Conservation (phyloP, 2,329 filamentous ascomycete species). For the Dichotomopilus funicola region DNA sequence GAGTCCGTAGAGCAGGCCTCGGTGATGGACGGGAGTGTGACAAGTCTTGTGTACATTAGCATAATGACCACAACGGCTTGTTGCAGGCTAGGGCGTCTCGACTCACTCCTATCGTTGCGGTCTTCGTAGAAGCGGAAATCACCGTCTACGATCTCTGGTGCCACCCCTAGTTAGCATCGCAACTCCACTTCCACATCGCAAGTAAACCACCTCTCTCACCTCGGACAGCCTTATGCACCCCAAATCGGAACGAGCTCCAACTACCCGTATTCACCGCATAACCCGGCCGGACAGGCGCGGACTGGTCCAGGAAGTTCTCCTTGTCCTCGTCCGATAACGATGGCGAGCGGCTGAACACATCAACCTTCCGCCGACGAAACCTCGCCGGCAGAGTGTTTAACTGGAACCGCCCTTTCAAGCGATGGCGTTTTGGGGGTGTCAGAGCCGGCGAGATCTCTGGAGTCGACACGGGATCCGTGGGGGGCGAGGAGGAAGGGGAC, state of each 20-base stretch:
- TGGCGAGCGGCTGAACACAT: not conserved
- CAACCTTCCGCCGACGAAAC: not conserved
- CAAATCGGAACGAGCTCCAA: conserved; percentile 10
- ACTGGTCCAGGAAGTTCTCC: not conserved
- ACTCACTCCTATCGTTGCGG: not conserved
- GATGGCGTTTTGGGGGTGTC: not conserved
- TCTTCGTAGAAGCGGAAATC: conserved; percentile 4
- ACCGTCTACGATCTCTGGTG: not conserved
- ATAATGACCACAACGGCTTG: not conserved
- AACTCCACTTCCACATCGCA: not conserved
- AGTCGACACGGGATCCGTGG: not conserved
- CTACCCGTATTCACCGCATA: not conserved
- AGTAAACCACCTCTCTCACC: not conserved
- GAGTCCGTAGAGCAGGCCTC: conserved; percentile 2
- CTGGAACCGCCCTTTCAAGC: not conserved
- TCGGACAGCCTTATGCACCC: conserved; percentile 5
- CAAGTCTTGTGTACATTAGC: not conserved
- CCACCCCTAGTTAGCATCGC: not conserved
- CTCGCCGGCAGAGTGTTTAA: conserved; percentile 3
- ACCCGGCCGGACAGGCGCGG: not conserved
- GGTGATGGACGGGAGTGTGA: not conserved
- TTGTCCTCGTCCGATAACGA: conserved; percentile 1
- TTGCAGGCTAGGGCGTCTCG: not conserved
- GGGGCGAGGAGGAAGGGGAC: not conserved
- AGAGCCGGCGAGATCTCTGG: not conserved